Percentiles rank a stretch among this genome's conserved stretches.
These are phyloP conservation scores for Suhomyces kilbournensis DNA, from an alignment of 805 yeast species.

Conservation along the genomic window DNA sequence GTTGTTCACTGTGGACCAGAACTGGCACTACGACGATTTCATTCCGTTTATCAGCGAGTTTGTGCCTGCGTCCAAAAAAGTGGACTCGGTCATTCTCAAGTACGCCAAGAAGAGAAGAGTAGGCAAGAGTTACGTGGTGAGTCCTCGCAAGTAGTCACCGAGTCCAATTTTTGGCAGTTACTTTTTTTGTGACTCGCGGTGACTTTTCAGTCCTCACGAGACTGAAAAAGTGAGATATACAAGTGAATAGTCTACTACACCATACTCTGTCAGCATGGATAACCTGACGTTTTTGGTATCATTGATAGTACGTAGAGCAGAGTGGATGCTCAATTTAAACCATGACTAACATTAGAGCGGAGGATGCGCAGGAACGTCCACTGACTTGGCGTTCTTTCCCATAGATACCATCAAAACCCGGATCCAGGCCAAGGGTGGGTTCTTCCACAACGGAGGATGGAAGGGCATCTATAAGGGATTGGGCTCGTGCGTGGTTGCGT, in stretches of 20 bases:
- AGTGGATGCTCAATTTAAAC: not conserved
- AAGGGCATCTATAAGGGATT: conserved; percentile 86
- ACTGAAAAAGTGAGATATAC: conserved; percentile 1
- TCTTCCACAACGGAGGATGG: conserved; percentile 91
- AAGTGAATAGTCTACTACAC: not conserved
- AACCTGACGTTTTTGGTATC: conserved; percentile 28
- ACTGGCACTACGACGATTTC: conserved; percentile 42
- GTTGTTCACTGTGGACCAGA: conserved; percentile 26
- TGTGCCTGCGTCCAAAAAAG: conserved; percentile 35
- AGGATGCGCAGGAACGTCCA: conserved; percentile 94
- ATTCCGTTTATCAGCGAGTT: conserved; percentile 30
- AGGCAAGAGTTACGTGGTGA: conserved; percentile 31
- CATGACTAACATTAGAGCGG: conserved; percentile 52
- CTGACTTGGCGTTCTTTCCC: conserved; percentile 93
- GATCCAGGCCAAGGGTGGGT: conserved; percentile 93
- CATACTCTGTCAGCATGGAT: conserved; percentile 20
- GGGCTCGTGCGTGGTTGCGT: conserved; percentile 90
- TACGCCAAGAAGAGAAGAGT: conserved; percentile 34
- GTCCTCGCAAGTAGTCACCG: conserved; percentile 7
- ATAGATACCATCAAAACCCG: conserved; percentile 94
- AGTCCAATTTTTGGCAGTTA: not conserved
- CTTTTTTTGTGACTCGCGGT: too few relatives aligned
- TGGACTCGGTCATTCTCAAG: conserved; percentile 37
- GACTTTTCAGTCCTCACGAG: not conserved
- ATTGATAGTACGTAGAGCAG: conserved; percentile 26